Base-by-base conservation (phyloP, 768 basidiomycete species). In the Scleroderma citrinum region DNA sequence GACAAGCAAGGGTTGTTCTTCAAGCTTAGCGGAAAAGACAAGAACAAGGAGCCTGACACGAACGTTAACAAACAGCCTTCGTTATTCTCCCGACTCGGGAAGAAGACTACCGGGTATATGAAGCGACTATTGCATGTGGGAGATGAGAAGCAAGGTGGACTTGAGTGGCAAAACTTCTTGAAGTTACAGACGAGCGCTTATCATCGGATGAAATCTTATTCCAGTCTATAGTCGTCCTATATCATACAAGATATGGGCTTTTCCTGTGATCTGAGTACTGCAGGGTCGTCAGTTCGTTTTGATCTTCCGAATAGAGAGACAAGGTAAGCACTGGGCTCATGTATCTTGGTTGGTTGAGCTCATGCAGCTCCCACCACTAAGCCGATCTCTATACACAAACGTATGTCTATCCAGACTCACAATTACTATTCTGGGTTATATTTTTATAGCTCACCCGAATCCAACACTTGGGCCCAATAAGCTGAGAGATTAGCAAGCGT, bases 131-230 rank as follows among this genome's bases (percentile, higher is more conserved):
- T 90, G 49, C 70, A 71, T 35, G 77, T 78, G 7, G 66, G 74
- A 31, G 79, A 81, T 47, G 75, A 80, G 43, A 80, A 73, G 49
- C 69, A 74, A 50, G 82, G 81, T 6, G 61, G 78, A 19, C 80
- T 92, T 82, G 83, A 83, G 52, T 90, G 89, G 89, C 85, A 90
- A 31, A 70, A 78, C 49, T 88, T 92, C 61, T 60, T 89, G 30
- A 85, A 80, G 72, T 89, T 85, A 49, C 24, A 43, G 67, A 46
- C 26, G 36, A 19, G 39, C 21, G 24, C 11, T 10, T 49, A 6
- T 8, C 19, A 29, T 30, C 37, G 7, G 26, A 32, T 1, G 21
- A 32, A 29, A 34, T 24, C 32, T 46, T 26, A 50, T 49, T 24
- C 26, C 47, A 31, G 26, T 40, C 49, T 8, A 35, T 47, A 31